Conservation (phyloP, 306 rosid genomes). For the Senna siamea region DNA sequence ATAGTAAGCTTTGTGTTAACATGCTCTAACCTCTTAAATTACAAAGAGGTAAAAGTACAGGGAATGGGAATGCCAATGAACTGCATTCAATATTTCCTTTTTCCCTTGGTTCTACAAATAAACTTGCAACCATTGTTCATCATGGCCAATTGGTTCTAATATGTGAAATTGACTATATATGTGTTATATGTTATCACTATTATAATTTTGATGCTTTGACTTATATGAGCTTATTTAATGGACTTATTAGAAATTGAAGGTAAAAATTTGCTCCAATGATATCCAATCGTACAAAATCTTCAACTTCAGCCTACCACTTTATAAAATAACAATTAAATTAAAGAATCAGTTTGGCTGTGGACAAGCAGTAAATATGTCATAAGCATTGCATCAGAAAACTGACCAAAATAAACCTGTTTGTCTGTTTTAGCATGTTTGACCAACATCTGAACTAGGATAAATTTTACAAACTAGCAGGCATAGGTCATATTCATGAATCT, state of each 20-base stretch:
- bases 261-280: not conserved
- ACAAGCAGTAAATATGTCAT: not conserved
- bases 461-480: slow-evolving; percentile 1
- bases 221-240: not conserved
- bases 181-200: not conserved
- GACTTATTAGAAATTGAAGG: not conserved
- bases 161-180: not conserved
- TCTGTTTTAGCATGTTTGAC: slow-evolving; percentile 20
- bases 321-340: slow-evolving; percentile 18
- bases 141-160: slow-evolving; percentile 27
- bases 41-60: slow-evolving; percentile 18
- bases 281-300: not conserved
- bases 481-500: not conserved
- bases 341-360: slow-evolving; percentile 1
- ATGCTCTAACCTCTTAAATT: slow-evolving; percentile 12
- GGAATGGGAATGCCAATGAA: slow-evolving; percentile 11
- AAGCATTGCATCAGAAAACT: slow-evolving; percentile 1
- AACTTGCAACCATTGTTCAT: slow-evolving; percentile 17
- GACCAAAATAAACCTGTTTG: slow-evolving; percentile 7
- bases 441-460: slow-evolving; percentile 14
- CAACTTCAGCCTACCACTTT: not conserved
- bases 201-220: not conserved
- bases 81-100: slow-evolving; percentile 16
- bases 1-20: not conserved
- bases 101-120: slow-evolving; percentile 7